Evolutionary conservation across 2,329 filamentous ascomycete species (phyloP).

Genomic region (Aspergillus ustus): DNA sequence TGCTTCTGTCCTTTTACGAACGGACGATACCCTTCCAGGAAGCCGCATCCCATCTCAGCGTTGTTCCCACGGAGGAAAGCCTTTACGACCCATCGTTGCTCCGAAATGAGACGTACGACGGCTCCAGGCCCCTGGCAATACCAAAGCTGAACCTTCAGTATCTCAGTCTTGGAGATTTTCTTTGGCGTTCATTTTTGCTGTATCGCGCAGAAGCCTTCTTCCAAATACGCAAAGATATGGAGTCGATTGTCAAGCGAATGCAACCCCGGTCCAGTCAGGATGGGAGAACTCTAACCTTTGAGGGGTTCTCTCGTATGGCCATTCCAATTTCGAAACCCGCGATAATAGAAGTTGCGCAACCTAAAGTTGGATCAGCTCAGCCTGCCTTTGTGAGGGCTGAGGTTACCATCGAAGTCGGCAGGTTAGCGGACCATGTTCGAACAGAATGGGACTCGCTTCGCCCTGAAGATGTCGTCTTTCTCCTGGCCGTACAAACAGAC

Average conservation of each 20-base stretch:
- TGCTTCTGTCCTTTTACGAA: conserved; percentile 76
- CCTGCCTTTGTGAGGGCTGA: conserved; percentile 88
- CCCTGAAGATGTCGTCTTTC: conserved; percentile 86
- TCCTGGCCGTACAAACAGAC: conserved; percentile 74
- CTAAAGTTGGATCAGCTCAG: conserved; percentile 79
- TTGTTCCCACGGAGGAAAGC: conserved; percentile 80
- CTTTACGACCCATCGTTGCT: conserved; percentile 80
- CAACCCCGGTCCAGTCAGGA: conserved; percentile 68
- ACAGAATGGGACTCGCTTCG: conserved; percentile 89
- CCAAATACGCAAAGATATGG: conserved; percentile 88
- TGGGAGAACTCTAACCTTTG: conserved; percentile 71
- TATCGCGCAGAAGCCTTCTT: conserved; percentile 93
- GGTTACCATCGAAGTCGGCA: conserved; percentile 79
- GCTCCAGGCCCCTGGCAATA: conserved; percentile 82
- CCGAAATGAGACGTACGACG: conserved; percentile 84
- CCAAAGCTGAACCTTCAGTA: conserved; percentile 97
- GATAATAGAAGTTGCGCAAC: conserved; percentile 82
- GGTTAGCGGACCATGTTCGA: conserved; percentile 74
- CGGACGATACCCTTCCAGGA: conserved; percentile 83
- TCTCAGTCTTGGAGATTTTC: conserved; percentile 88
- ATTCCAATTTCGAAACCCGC: conserved; percentile 83
- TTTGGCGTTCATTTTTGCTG: conserved; percentile 92
- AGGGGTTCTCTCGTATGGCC: conserved; percentile 90
- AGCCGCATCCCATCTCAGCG: conserved; percentile 67
- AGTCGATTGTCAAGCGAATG: conserved; percentile 77